Conservation (phyloP, 1,284 basidiomycete genomes). For the Kwoniella shivajii region DNA sequence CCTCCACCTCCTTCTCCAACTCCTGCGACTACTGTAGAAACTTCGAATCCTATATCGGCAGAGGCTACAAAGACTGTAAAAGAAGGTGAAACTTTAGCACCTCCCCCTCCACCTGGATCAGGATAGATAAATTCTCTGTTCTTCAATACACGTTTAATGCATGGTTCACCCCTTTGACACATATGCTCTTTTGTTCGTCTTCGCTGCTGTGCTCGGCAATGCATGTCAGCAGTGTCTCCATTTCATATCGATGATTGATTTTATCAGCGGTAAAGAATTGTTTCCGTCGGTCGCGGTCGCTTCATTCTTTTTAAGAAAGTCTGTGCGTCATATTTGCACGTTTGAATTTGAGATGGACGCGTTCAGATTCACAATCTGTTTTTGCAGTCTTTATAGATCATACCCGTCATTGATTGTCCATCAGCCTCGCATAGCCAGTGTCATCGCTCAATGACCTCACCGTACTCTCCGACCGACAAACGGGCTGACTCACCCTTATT, state of each 20-base stretch:
- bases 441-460: neutral
- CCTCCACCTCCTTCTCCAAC: constrained; percentile 5
- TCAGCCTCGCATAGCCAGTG: neutral
- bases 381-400: no score
- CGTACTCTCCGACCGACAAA: neutral
- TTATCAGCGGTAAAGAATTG: no score
- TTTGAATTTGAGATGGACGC: no score
- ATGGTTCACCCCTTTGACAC: constrained; percentile 9
- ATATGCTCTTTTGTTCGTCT: no score
- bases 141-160: no score
- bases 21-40: neutral
- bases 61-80: constrained; percentile 3
- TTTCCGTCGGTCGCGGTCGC: no score
- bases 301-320: no score
- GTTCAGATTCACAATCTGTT: no score
- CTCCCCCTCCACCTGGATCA: constrained; percentile 9
- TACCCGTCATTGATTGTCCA: neutral
- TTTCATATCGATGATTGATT: no score
- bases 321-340: no score
- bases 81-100: constrained; percentile 5
- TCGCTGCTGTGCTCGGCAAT: no score
- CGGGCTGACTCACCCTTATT: constrained; percentile 11
- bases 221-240: no score
- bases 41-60: constrained; percentile 2
- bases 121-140: neutral